phyloP scores from a whole-genome alignment of 345 rosid genomes.

The Eucalyptus decipiens region DNA sequence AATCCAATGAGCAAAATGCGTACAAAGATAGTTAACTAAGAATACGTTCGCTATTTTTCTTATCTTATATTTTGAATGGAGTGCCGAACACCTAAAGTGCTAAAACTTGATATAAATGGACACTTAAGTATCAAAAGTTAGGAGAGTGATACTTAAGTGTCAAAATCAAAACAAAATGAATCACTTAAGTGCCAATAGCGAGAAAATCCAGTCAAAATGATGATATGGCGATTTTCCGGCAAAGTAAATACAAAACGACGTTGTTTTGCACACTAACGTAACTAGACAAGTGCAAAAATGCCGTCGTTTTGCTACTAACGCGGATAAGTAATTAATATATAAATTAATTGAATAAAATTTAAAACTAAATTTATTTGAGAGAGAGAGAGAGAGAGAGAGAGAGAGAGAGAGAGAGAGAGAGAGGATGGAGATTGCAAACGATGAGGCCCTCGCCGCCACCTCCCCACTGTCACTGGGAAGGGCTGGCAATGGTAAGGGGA shows the following conservation, averaged over 20 bases:
- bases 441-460: fast-evolving
- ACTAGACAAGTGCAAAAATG: too few relatives aligned
- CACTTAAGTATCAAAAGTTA: too few relatives aligned
- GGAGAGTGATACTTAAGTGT: fast-evolving
- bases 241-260: fast-evolving
- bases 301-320: fast-evolving
- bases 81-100: fast-evolving
- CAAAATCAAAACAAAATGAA: too few relatives aligned
- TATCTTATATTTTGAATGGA: background rate
- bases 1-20: background rate
- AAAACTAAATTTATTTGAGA: too few relatives aligned
- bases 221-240: fast-evolving
- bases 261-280: fast-evolving
- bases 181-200: fast-evolving
- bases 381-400: too few relatives aligned
- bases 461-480: fast-evolving
- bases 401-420: fast-evolving
- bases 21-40: background rate
- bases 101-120: fast-evolving
- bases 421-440: too few relatives aligned
- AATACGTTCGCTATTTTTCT: too few relatives aligned
- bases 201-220: too few relatives aligned
- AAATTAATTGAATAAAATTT: too few relatives aligned
- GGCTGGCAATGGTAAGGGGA: fast-evolving
- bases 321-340: too few relatives aligned